phyloP scores from a whole-genome alignment of 2,329 filamentous ascomycete species.

The Pseudopyricularia javanii region DNA sequence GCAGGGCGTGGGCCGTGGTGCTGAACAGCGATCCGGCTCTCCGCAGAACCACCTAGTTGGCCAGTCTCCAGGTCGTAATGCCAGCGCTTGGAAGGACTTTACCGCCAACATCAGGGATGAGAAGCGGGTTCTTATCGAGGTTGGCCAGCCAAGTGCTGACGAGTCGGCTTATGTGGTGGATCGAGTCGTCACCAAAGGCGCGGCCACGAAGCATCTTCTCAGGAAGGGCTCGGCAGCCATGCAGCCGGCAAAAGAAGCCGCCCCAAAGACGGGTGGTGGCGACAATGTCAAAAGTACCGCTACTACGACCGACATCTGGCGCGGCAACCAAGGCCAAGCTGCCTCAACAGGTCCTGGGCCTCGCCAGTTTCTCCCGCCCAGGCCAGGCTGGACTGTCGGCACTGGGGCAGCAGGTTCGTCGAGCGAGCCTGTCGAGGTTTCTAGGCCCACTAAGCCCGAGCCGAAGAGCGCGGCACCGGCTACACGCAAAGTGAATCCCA shows the following conservation, averaged over 20 bases:
- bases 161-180: not conserved
- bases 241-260: not conserved
- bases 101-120: not conserved
- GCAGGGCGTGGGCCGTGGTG: not conserved
- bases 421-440: not conserved
- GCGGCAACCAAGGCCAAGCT: not conserved
- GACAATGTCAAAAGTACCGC: too few species aligned
- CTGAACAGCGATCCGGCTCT: not conserved
- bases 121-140: not conserved
- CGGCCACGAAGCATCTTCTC: not conserved
- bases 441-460: not conserved
- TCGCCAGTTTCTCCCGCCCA: not conserved
- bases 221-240: not conserved
- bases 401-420: not conserved
- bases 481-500: too few species aligned
- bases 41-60: not conserved
- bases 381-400: not conserved
- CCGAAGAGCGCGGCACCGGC: not conserved
- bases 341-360: not conserved
- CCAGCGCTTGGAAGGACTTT: not conserved
- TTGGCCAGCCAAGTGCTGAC: not conserved
- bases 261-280: too few species aligned
- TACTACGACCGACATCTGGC: not conserved
- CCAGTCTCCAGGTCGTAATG: not conserved
- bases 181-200: not conserved